Evolutionary conservation across 345 rosid genomes (phyloP).

Genomic region (Cardiospermum halicacabum): DNA sequence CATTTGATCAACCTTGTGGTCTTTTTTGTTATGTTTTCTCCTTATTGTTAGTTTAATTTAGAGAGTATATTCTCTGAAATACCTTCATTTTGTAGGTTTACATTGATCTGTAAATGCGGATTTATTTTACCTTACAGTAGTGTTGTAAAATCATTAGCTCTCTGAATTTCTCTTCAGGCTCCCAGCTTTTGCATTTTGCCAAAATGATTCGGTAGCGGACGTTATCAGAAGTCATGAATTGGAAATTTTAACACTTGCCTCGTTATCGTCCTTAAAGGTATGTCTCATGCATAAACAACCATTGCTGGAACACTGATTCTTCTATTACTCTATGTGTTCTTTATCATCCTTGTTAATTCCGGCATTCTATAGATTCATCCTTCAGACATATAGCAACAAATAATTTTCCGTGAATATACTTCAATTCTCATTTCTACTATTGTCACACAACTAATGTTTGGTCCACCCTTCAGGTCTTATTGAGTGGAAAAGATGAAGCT

Average conservation of each 20-base stretch:
- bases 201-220: conserved; percentile 46
- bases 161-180: conserved; percentile 38
- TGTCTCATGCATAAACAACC: background rate
- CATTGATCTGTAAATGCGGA: background rate
- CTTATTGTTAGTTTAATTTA: no score
- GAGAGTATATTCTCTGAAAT: no score
- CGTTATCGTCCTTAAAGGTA: conserved; percentile 70
- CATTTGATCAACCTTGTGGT: no score
- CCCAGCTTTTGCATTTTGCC: conserved; percentile 82
- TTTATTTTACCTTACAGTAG: background rate
- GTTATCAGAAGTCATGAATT: conserved; percentile 51
- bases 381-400: background rate
- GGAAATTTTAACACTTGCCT: conserved; percentile 83
- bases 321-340: background rate
- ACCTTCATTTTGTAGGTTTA: background rate
- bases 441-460: no score
- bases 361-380: background rate
- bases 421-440: background rate
- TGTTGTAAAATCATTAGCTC: background rate
- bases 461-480: conserved; percentile 51
- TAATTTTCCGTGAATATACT: background rate
- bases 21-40: no score
- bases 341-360: background rate
- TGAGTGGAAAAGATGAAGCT: conserved; percentile 57
- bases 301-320: background rate